Evolutionary conservation across 208 protist genomes (phyloP), one percentile per base, ranked within the genome.

Genomic region (Wallacemonas sp.): DNA sequence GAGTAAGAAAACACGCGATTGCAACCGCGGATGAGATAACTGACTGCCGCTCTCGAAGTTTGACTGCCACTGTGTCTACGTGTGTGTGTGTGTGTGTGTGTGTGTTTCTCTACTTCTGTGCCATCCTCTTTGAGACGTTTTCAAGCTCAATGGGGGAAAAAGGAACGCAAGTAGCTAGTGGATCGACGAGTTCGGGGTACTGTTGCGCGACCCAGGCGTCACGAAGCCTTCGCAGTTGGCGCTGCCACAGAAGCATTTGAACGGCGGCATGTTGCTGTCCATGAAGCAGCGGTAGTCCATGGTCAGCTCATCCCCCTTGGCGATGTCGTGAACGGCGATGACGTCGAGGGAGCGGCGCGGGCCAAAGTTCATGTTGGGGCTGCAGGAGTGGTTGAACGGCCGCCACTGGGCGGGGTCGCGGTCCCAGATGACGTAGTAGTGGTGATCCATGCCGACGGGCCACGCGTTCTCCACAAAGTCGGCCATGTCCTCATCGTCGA

Each of bases 281-380:
- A 88, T 90, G 61, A 95, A 91, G 24, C 78, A 67, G n/a, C 85
- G 76, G 70, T 93, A 96, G 74, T 96, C 91, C 79, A 95, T 94
- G 26, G 91, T 96, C 39, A 96, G 80, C 72, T 95, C 88, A 49
- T 93, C 86, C 4, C 77, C 88, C 54, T 80, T 82, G 2, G 63
- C 58, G 19, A 96, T 94, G 60, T 91, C 82, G 34, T 78, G 85
- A 14, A 91, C 54, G 3, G 91, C 85, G 41, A 80, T 32, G 5
- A 93, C 71, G 69, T 95, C 88, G 3, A 96, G 74, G 2, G 85
- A 88, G 36, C 81, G 76, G 57, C 74, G 36, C 24, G 68, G 44
- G 12, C 58, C 80, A 70, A 96, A 94, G 16, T 68, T 54, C 68
- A 92, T 87, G 76, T 95, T 95, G 0, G 92, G 92, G 2, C 55